phyloP scores from a whole-genome alignment of 163 green algal species.

The Chlamydomonas reinhardtii region DNA sequence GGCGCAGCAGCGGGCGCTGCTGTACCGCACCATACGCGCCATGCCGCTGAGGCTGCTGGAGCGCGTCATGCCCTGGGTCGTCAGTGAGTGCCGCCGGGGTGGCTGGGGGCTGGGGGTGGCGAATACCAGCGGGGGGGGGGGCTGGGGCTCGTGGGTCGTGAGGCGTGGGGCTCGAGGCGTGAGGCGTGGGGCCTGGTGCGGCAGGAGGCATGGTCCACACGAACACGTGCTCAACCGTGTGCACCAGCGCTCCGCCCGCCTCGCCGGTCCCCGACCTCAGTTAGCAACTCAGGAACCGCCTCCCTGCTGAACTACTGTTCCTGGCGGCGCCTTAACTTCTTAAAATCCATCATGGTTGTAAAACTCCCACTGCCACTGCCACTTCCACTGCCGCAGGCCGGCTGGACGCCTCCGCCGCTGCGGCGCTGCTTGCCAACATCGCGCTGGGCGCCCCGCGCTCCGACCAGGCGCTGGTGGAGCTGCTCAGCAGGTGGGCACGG shows the following conservation, averaged over 20 bases:
- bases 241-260: no score
- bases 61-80: conserved; percentile 94
- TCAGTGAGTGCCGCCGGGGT: conserved; percentile 36
- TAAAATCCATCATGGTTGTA: no score
- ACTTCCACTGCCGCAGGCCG: conserved; percentile 23
- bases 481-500: conserved; percentile 87
- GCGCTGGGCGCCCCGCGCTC: conserved; percentile 70
- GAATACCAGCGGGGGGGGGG: background rate
- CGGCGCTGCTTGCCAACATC: conserved; percentile 86
- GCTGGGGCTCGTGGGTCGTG: no score
- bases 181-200: no score
- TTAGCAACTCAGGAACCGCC: no score
- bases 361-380: conserved; percentile 7
- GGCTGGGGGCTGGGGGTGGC: no score
- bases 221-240: no score
- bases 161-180: background rate
- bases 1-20: conserved; percentile 87
- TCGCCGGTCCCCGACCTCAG: no score
- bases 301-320: no score
- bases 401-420: conserved; percentile 76
- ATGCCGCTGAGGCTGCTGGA: conserved; percentile 97
- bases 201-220: no score
- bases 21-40: conserved; percentile 90
- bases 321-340: no score
- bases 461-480: conserved; percentile 77